Conservation (phyloP, 2,329 filamentous ascomycete genomes). For the Hirsutella minnesotensis region DNA sequence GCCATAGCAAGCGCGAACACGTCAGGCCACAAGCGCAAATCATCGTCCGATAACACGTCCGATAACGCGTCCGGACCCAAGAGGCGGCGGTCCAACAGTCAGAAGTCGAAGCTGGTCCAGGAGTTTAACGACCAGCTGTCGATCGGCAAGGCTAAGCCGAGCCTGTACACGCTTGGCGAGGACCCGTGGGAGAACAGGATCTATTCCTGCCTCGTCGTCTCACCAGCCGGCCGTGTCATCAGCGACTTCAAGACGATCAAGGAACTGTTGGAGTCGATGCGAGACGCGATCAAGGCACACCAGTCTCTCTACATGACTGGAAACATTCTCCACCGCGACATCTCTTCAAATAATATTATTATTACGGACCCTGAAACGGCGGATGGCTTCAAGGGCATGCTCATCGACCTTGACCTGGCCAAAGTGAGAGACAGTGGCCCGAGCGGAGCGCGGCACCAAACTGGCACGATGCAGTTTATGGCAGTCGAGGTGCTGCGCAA, state of each 20-base stretch:
- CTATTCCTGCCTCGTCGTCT: conserved; percentile 6
- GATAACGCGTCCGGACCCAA: conserved; percentile 5
- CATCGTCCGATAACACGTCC: conserved; percentile 3
- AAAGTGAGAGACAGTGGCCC: conserved; percentile 8
- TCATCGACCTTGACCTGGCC: conserved; percentile 11
- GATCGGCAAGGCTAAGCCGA: no score
- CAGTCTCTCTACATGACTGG: conserved; percentile 18
- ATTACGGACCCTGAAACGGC: no score
- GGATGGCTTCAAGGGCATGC: conserved; percentile 14
- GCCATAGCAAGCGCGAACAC: background rate
- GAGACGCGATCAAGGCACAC: conserved; percentile 24
- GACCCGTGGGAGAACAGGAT: conserved; percentile 6
- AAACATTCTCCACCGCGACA: conserved; percentile 4
- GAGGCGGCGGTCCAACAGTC: conserved; percentile 4
- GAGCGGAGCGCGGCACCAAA: conserved; percentile 12
- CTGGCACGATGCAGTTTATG: conserved; percentile 21
- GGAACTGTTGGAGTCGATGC: conserved; percentile 21
- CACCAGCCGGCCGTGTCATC: conserved; percentile 7
- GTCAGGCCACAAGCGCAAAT: conserved; percentile 3
- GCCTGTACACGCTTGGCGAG: no score
- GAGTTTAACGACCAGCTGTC: no score
- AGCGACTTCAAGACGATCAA: conserved; percentile 12
- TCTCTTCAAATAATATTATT: conserved; percentile 3
- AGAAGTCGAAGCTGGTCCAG: conserved; percentile 6
- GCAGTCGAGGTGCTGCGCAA: conserved; percentile 19